Base-by-base conservation (phyloP, 768 basidiomycete genomes). In the Termitomyces sp. region DNA sequence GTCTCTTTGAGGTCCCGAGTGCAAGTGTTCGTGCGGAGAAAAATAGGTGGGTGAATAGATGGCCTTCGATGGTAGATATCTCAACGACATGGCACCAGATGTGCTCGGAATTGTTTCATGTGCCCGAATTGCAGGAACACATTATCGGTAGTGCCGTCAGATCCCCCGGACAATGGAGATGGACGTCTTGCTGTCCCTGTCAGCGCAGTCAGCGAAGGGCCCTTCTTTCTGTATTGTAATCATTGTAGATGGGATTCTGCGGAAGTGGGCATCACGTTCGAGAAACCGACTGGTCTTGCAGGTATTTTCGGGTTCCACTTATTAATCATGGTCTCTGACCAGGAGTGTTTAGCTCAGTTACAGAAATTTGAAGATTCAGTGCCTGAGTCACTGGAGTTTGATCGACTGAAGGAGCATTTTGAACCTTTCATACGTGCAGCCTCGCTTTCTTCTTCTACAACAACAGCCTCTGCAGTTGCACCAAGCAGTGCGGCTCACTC, bases 1-100 rank as follows among this genome's bases (percentile, higher is more conserved):
- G 97, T 73, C 81, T 98, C 18, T 99, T 98, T 73, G 97, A 99
- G 72, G 97, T 99, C 12, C 96, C 97, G 0, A 94, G 90, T 71
- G 97, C 97, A 2, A 97, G 94, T 68, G 97, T 99, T n/a, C 83
- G 97, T 58, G 94, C 92, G 13, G 97, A 99, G 76, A 96, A 95
- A 82, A 98, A 97, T 70, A 84, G 96, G 96, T 92, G 64, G 66
- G 64, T 67, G 49, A 48, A 33, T 12, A 33, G 28, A 35, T 51
- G 49, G 4, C 13, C 52, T 55, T 63, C 8, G 18, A 53, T 46
- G 13, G 51, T 22, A 42, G 36, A 24, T 55, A 49, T 60, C 59
- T 61, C 50, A 58, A 50, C 54, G 58, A 63, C 18, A 8, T 71
- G 42, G 52, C 44, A 33, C 32, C 44, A 98, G 97, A 84, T 99